These are phyloP conservation scores for Hypholoma sublateritium DNA, from an alignment of 768 basidiomycete genomes.

Conservation along the genomic window DNA sequence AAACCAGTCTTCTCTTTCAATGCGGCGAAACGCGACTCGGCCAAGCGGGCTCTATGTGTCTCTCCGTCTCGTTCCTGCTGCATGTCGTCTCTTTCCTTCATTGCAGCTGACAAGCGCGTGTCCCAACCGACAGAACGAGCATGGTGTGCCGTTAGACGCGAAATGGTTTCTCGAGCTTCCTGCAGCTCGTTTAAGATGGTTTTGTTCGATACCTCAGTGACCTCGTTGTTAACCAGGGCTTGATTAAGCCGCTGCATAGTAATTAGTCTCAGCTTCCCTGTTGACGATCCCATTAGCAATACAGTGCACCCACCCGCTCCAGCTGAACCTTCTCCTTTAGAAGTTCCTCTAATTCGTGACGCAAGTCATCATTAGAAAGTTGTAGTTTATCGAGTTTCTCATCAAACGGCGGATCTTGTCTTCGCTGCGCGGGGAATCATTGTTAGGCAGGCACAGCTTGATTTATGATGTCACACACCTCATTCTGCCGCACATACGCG, in stretches of 20 bases:
- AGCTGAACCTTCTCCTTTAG: conserved; percentile 59
- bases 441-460: neutral
- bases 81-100: conserved; percentile 80
- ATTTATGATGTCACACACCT: conserved; percentile 38
- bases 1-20: conserved; percentile 69
- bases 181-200: conserved; percentile 72
- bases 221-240: conserved; percentile 78
- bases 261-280: conserved; percentile 4
- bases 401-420: conserved; percentile 12
- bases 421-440: conserved; percentile 18
- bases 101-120: conserved; percentile 56
- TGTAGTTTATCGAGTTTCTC: conserved; percentile 12
- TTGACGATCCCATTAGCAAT: conserved; percentile 3
- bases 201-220: conserved; percentile 78
- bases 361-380: conserved; percentile 17
- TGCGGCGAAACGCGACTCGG: conserved; percentile 64
- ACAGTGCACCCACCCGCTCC: conserved; percentile 49
- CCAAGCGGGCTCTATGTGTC: conserved; percentile 60
- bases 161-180: conserved; percentile 65
- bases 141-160: conserved; percentile 66
- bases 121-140: conserved; percentile 75
- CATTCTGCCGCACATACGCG: conserved; percentile 74
- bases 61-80: conserved; percentile 81
- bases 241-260: conserved; percentile 66
- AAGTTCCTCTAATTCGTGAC: conserved; percentile 32